Conservation (phyloP, 768 basidiomycete species). For the Lyophyllum atratum region DNA sequence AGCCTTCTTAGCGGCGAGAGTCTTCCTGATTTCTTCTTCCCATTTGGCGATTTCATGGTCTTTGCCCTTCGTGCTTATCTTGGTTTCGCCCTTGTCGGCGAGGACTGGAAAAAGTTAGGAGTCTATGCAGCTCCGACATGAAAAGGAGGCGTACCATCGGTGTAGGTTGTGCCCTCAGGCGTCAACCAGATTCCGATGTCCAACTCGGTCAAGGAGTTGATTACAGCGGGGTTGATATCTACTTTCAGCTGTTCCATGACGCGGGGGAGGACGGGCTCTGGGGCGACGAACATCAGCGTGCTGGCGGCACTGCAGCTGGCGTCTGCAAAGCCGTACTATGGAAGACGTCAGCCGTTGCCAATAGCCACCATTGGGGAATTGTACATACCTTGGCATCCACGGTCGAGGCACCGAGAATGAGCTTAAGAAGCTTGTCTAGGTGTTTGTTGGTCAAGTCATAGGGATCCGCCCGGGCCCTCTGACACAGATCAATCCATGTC, state of each 20-base stretch:
- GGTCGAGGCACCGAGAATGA: constrained; percentile 49
- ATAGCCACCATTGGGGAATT: background rate
- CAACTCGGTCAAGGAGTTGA: constrained; percentile 65
- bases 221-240: constrained; percentile 62
- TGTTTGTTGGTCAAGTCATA: constrained; percentile 53
- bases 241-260: constrained; percentile 65
- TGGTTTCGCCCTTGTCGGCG: constrained; percentile 54
- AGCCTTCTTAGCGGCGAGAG: constrained; percentile 80
- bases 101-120: constrained; percentile 48
- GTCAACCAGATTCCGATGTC: constrained; percentile 88
- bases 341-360: background rate
- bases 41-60: constrained; percentile 89
- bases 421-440: constrained; percentile 48
- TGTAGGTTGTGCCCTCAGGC: constrained; percentile 75
- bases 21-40: constrained; percentile 92
- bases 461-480: constrained; percentile 69
- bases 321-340: constrained; percentile 55
- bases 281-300: constrained; percentile 81
- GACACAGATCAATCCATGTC: constrained; percentile 84
- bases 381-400: constrained; percentile 47
- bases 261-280: constrained; percentile 63
- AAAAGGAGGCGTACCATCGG: constrained; percentile 61
- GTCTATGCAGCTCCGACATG: background rate
- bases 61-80: constrained; percentile 72
- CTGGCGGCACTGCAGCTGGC: constrained; percentile 76